A percentile compares a stretch with the other conserved stretches of the same genome.
Evolutionary conservation across 805 yeast genomes (phyloP).

Genomic region (Metschnikowia amazonensis): DNA sequence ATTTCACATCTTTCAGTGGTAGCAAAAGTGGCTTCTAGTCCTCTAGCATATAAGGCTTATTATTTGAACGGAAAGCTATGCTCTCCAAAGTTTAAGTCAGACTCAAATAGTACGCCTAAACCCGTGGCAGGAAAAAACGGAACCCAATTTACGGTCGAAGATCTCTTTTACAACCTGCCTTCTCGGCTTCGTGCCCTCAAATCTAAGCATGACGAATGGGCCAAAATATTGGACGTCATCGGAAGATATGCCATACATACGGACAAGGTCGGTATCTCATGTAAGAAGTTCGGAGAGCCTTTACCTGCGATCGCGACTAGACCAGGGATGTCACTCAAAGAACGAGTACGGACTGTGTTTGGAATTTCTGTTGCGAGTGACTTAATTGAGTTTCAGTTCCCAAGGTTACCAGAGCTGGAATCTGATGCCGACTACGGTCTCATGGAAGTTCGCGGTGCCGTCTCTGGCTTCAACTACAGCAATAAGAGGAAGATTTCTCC

Average conservation of each 20-base stretch:
- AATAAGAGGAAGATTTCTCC: constrained; percentile 65
- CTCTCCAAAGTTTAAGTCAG: constrained; percentile 37
- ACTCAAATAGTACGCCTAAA: constrained; percentile 44
- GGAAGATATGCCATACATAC: constrained; percentile 81
- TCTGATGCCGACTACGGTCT: constrained; percentile 44
- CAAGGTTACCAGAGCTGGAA: not conserved
- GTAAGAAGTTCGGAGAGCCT: constrained; percentile 76
- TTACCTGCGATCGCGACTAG: constrained; percentile 62
- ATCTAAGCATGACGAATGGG: constrained; percentile 68
- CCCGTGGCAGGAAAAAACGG: constrained; percentile 88
- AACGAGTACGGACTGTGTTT: constrained; percentile 68
- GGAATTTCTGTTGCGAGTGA: constrained; percentile 69
- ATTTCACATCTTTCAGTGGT: constrained; percentile 76
- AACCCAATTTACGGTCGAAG: constrained; percentile 81
- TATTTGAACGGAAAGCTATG: constrained; percentile 64
- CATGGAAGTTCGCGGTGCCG: constrained; percentile 48
- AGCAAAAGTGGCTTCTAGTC: constrained; percentile 59
- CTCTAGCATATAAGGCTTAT: constrained; percentile 68
- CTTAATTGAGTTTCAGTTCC: constrained; percentile 46
- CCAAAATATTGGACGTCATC: constrained; percentile 74
- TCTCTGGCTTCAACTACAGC: constrained; percentile 68
- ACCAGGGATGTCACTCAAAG: constrained; percentile 47
- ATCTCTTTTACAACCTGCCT: constrained; percentile 84
- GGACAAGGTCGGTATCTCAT: constrained; percentile 63
- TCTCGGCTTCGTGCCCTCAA: constrained; percentile 66